phyloP scores from a whole-genome alignment of 106 monocot genomes.

The Triglochin maritima region DNA sequence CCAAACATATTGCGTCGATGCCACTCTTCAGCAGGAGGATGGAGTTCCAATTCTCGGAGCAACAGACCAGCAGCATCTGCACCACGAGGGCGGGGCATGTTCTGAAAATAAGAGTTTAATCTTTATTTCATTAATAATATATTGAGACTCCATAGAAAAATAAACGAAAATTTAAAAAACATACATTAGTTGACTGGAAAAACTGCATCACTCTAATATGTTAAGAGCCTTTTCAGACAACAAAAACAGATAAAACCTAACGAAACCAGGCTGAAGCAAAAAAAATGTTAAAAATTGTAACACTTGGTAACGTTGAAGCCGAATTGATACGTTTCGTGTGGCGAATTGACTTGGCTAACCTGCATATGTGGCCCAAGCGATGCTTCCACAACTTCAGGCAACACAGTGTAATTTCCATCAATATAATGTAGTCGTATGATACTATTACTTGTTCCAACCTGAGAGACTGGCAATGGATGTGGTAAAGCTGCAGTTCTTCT shows the following conservation, averaged over 20 bases:
- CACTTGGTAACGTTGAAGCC: no score
- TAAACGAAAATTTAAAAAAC: no score
- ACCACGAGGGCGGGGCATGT: conserved; percentile 97
- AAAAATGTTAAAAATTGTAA: not conserved
- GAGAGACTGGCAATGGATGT: conserved; percentile 82
- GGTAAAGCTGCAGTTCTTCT: conserved; percentile 55
- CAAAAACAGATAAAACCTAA: not conserved
- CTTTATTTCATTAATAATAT: not conserved
- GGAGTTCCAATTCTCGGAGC: conserved; percentile 92
- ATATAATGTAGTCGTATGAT: conserved; percentile 89
- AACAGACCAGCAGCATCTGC: conserved; percentile 96
- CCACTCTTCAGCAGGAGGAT: conserved; percentile 99
- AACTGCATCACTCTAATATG: no score
- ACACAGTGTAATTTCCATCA: conserved; percentile 96
- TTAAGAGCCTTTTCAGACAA: no score
- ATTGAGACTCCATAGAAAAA: no score
- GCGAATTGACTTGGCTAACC: conserved; percentile 21
- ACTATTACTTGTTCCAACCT: conserved; percentile 70
- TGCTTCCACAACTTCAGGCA: conserved; percentile 97
- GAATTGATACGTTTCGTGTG: no score
- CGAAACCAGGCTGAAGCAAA: not conserved
- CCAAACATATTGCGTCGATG: conserved; percentile 99
- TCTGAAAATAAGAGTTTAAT: conserved; percentile 27
- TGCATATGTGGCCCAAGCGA: conserved; percentile 96
- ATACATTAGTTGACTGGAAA: no score